A percentile compares a stretch with the other conserved stretches of the same genome.
Conservation (phyloP, 768 basidiomycete species). For the Boletus insuetus region DNA sequence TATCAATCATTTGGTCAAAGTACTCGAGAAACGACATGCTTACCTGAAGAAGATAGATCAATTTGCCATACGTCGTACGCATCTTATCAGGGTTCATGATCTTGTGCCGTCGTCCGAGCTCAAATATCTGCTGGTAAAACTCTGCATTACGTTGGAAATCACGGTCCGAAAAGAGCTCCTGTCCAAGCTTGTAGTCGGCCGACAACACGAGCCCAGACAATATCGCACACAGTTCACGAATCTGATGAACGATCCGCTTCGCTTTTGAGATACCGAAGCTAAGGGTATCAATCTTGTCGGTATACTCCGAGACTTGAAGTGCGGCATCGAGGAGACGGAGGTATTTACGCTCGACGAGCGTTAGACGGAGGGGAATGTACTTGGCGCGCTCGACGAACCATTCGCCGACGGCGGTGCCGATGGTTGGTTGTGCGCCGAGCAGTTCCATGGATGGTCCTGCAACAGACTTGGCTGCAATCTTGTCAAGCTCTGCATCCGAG, state of each 20-base stretch:
- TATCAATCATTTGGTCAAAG: background rate
- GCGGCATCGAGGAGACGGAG: slow-evolving; percentile 85
- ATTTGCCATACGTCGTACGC: slow-evolving; percentile 84
- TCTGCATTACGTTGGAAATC: slow-evolving; percentile 79
- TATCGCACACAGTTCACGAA: slow-evolving; percentile 84
- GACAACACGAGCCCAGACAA: slow-evolving; percentile 80
- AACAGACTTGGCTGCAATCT: slow-evolving; percentile 31
- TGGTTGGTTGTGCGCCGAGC: slow-evolving; percentile 54
- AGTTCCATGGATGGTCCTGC: slow-evolving; percentile 29
- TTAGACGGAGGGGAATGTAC: slow-evolving; percentile 77
- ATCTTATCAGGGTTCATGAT: slow-evolving; percentile 94
- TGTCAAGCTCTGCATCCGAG: slow-evolving; percentile 39
- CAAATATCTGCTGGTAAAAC: slow-evolving; percentile 79
- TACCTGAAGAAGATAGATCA: slow-evolving; percentile 82
- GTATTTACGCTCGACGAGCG: slow-evolving; percentile 73
- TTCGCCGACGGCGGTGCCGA: slow-evolving; percentile 67
- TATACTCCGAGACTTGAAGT: slow-evolving; percentile 82
- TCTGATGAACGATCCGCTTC: slow-evolving; percentile 85
- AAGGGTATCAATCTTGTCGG: slow-evolving; percentile 85
- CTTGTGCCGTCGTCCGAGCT: slow-evolving; percentile 81
- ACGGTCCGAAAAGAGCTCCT: slow-evolving; percentile 77
- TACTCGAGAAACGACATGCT: slow-evolving; percentile 10
- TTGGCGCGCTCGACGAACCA: slow-evolving; percentile 84
- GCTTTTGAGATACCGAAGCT: slow-evolving; percentile 77
- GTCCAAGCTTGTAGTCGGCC: slow-evolving; percentile 86